These are phyloP conservation scores for Barnettozyma botsteinii DNA, from an alignment of 805 yeast species.

Conservation along the genomic window DNA sequence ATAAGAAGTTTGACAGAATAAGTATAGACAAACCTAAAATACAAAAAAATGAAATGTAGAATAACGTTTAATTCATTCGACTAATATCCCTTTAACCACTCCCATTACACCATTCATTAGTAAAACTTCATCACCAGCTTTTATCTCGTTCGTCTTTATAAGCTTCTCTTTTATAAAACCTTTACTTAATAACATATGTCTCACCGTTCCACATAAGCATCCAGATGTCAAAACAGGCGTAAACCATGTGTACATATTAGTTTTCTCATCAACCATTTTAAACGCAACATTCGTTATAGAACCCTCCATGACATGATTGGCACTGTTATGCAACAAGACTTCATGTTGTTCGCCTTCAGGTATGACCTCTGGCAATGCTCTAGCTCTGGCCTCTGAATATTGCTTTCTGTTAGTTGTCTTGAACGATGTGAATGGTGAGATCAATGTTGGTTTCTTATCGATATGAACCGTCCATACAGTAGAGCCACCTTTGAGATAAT, in stretches of 20 bases:
- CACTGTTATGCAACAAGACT: conserved; percentile 62
- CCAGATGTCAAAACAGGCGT: conserved; percentile 81
- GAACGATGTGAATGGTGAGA: conserved; percentile 78
- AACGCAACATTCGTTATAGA: conserved; percentile 79
- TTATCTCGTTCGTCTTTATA: conserved; percentile 40
- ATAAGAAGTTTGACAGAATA: conserved; percentile 25
- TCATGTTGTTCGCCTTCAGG: conserved; percentile 43
- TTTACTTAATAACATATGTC: conserved; percentile 56
- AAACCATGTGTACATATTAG: conserved; percentile 48
- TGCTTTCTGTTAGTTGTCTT: conserved; percentile 72
- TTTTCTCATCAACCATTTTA: conserved; percentile 16
- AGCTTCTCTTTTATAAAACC: conserved; percentile 49
- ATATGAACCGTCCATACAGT: conserved; percentile 55
- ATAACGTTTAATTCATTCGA: conserved; percentile 6
- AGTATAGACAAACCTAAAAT: not conserved
- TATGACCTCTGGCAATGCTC: conserved; percentile 30
- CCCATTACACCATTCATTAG: conserved; percentile 84
- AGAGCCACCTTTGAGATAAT: conserved; percentile 18
- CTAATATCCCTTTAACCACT: conserved; percentile 53
- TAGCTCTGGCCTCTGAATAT: conserved; percentile 56
- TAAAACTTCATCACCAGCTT: conserved; percentile 62
- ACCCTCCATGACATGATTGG: conserved; percentile 68
- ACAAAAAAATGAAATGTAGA: not conserved
- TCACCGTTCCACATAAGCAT: conserved; percentile 77
- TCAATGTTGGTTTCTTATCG: conserved; percentile 45